Evolutionary conservation across 75 land plant genomes (phyloP).

Genomic region (Pinus taeda): DNA sequence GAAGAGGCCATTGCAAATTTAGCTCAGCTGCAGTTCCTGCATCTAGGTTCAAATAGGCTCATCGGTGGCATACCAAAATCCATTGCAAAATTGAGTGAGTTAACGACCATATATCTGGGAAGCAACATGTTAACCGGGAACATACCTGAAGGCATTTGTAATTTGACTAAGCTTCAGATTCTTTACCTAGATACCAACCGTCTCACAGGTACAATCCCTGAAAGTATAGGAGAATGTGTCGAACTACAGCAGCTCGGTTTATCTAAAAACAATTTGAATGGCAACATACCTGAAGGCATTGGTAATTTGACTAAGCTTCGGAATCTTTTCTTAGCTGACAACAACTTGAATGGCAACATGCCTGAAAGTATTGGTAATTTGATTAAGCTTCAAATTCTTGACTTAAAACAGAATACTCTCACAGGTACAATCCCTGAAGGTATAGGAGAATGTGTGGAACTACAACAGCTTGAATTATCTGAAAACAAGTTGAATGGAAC

Average conservation of each 20-base stretch:
- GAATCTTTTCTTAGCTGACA: conserved; percentile 9
- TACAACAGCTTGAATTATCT: conserved; percentile 25
- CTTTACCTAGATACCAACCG: background rate
- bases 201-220: conserved; percentile 29
- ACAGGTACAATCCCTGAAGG: conserved; percentile 35
- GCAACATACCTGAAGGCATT: conserved; percentile 30
- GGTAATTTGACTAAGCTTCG: conserved; percentile 17
- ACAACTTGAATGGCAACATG: conserved; percentile 24
- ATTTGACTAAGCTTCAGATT: background rate
- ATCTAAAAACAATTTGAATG: conserved; percentile 23
- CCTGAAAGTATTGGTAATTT: conserved; percentile 29
- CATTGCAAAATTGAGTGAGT: no score
- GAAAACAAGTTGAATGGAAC: conserved; percentile 40
- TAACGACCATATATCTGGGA: no score
- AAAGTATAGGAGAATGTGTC: conserved; percentile 21
- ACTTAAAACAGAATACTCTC: conserved; percentile 47
- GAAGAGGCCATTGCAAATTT: no score
- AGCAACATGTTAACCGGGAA: background rate
- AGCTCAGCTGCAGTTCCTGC: no score
- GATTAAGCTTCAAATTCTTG: conserved; percentile 28
- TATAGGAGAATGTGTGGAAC: conserved; percentile 38
- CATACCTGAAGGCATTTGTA: background rate
- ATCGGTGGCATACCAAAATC: no score
- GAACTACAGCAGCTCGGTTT: conserved; percentile 14
- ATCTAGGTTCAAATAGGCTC: no score